Conservation (phyloP, 257 asterid genomes). For the Petrea volubilis region DNA sequence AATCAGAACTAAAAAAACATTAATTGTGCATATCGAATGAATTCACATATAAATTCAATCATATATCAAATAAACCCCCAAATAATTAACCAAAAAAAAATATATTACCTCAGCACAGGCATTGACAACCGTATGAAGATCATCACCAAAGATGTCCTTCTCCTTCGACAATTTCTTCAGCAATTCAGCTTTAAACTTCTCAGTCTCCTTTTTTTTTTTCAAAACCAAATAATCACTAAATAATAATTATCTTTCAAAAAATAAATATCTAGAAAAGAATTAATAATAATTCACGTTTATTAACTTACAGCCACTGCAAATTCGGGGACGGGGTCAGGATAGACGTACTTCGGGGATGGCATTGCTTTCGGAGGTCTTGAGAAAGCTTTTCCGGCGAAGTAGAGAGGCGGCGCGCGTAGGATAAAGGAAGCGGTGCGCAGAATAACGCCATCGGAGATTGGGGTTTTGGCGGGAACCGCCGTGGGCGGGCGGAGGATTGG, state of each 20-base stretch:
- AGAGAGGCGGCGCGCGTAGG: slow-evolving; percentile 20
- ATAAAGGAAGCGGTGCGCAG: slow-evolving; percentile 11
- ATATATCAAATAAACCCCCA: not conserved
- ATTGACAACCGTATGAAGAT: slow-evolving; percentile 51
- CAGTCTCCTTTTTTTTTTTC: slow-evolving; percentile 41
- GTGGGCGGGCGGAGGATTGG: slow-evolving; percentile 25
- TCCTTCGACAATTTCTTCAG: slow-evolving; percentile 48
- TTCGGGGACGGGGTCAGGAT: slow-evolving; percentile 66
- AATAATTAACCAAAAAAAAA: not conserved
- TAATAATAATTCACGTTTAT: not conserved
- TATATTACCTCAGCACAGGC: slow-evolving; percentile 43
- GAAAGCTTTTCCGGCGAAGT: slow-evolving; percentile 1
- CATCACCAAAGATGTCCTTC: slow-evolving; percentile 47
- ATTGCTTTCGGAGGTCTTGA: slow-evolving; percentile 30
- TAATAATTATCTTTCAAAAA: not conserved
- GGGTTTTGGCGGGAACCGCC: slow-evolving; percentile 47
- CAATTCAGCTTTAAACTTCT: slow-evolving; percentile 57
- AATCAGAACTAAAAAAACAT: not conserved
- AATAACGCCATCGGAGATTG: slow-evolving; percentile 13
- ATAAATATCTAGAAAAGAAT: not conserved
- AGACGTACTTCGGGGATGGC: slow-evolving; percentile 42
- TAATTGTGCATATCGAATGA: not conserved
- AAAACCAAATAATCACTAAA: not conserved
- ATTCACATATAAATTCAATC: not conserved
- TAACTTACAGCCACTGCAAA: slow-evolving; percentile 56